Conservation (phyloP, 805 yeast genomes). For the Saccharomyces paradoxus region DNA sequence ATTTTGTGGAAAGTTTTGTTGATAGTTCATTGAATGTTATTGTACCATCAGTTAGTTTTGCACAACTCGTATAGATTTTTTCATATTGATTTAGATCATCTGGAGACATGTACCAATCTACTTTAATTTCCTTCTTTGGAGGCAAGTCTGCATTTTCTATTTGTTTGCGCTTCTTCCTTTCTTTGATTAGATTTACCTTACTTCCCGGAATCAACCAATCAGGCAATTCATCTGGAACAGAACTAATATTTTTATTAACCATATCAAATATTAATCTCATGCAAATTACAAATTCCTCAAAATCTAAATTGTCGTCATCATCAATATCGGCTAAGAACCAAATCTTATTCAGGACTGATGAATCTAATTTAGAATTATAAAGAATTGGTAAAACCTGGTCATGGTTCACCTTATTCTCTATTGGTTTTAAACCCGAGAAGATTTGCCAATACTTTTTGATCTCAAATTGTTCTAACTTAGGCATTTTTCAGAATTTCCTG, state of each 20-base stretch:
- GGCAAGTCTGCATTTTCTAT: slow-evolving; percentile 24
- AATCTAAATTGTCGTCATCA: slow-evolving; percentile 83
- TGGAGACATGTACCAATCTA: slow-evolving; percentile 96
- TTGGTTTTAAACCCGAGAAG: slow-evolving; percentile 82
- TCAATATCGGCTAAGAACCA: slow-evolving; percentile 95
- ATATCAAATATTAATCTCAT: slow-evolving; percentile 91
- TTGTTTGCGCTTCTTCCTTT: slow-evolving; percentile 55
- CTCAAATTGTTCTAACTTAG: slow-evolving; percentile 87
- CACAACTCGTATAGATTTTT: slow-evolving; percentile 47
- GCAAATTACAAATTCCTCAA: slow-evolving; percentile 95
- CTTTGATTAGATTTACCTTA: slow-evolving; percentile 77
- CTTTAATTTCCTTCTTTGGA: slow-evolving; percentile 27
- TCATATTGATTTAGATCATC: slow-evolving; percentile 73
- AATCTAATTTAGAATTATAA: slow-evolving; percentile 78
- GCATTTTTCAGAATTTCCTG: slow-evolving; percentile 28
- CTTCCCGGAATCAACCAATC: slow-evolving; percentile 89
- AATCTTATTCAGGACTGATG: slow-evolving; percentile 66
- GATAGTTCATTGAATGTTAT: slow-evolving; percentile 64
- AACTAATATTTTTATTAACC: slow-evolving; percentile 60
- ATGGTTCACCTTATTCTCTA: slow-evolving; percentile 68
- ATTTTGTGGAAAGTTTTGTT: slow-evolving; percentile 53
- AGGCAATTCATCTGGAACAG: slow-evolving; percentile 70
- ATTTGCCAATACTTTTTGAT: slow-evolving; percentile 97
- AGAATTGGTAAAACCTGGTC: slow-evolving; percentile 79
- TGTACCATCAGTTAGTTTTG: slow-evolving; percentile 72